Evolutionary conservation across 495 filamentous ascomycete genomes (phyloP).

Genomic region (Glarea lozoyensis): DNA sequence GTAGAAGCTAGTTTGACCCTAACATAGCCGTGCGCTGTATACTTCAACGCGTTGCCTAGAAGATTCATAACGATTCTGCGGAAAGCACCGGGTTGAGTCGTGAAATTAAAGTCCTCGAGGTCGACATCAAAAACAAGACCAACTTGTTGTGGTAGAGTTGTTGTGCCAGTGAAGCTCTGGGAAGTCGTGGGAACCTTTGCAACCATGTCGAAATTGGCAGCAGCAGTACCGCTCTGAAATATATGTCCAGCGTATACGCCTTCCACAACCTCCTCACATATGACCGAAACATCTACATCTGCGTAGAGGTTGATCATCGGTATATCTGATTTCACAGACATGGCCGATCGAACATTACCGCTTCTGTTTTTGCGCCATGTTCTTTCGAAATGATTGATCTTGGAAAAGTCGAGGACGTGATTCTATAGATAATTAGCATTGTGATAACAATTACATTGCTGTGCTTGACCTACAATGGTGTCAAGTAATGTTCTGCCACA

Average conservation of each 20-base stretch:
- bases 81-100: conserved; percentile 62
- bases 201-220: conserved; percentile 21
- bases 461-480: conserved; percentile 40
- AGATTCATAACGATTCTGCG: conserved; percentile 74
- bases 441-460: background rate
- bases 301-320: conserved; percentile 23
- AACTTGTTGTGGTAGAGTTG: conserved; percentile 24
- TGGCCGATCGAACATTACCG: background rate
- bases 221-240: conserved; percentile 21
- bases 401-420: conserved; percentile 59
- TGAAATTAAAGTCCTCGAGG: conserved; percentile 49
- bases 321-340: conserved; percentile 9
- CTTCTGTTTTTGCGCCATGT: conserved; percentile 18
- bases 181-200: background rate
- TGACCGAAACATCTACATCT: conserved; percentile 32
- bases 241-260: conserved; percentile 44
- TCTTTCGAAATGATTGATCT: conserved; percentile 33
- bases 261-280: conserved; percentile 47
- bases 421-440: conserved; percentile 26
- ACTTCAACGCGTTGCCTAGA: conserved; percentile 78
- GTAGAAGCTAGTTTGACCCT: conserved; percentile 31
- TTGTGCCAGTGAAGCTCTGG: conserved; percentile 11
- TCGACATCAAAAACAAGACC: conserved; percentile 58
- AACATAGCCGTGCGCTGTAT: conserved; percentile 59
- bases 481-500: conserved; percentile 72